Conservation (phyloP, 495 filamentous ascomycete genomes). For the Clohesyomyces aquaticus region DNA sequence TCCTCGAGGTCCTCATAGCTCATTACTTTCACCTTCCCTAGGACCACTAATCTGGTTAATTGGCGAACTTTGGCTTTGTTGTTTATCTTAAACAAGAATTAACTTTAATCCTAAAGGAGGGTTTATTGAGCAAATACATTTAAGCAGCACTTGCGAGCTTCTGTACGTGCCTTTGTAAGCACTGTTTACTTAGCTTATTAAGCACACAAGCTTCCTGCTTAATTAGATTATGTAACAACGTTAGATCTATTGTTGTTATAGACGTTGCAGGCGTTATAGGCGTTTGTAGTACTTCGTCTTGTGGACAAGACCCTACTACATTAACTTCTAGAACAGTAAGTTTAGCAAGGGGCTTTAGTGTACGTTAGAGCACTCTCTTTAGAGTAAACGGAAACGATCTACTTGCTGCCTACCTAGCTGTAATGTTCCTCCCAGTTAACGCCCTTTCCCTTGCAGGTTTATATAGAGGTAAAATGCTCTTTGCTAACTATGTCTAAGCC, state of each 20-base stretch:
- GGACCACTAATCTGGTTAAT: conserved; percentile 1
- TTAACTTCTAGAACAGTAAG: conserved; percentile 6
- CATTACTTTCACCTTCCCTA: conserved; percentile 14
- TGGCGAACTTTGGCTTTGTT: conserved; percentile 7
- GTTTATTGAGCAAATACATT: conserved; percentile 6
- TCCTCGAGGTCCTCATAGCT: conserved; percentile 12
- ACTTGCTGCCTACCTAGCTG: neutral
- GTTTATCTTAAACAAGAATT: neutral
- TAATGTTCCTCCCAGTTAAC: neutral
- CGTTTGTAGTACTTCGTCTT: conserved; percentile 3
- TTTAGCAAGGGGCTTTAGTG: conserved; percentile 1
- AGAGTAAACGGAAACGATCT: neutral
- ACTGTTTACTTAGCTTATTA: too few species aligned
- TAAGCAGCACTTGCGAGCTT: too few species aligned
- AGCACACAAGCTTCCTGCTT: conserved; percentile 6
- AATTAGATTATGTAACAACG: conserved; percentile 8
- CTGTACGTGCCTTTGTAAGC: conserved; percentile 8
- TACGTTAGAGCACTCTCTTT: conserved; percentile 6
- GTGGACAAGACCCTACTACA: neutral
- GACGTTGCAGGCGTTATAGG: conserved; percentile 4
- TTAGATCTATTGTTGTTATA: neutral
- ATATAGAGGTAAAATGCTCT: too few species aligned
- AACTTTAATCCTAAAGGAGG: conserved; percentile 7
- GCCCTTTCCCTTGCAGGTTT: neutral
- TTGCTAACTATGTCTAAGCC: too few species aligned